Conservation (phyloP, 2,329 filamentous ascomycete species). For the Calonectria ilicicola region DNA sequence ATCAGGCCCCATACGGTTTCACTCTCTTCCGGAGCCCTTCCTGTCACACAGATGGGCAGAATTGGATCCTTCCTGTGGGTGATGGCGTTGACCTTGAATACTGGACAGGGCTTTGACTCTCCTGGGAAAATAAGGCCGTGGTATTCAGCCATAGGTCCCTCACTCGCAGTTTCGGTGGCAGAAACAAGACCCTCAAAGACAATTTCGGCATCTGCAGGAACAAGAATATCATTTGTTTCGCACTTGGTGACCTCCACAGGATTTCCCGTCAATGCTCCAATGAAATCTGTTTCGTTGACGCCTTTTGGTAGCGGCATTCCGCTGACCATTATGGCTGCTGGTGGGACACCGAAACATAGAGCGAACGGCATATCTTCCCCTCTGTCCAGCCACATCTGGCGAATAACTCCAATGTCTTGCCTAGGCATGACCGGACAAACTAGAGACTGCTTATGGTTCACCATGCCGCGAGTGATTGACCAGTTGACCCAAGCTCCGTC, state of each 20-base stretch:
- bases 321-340: conserved; percentile 60
- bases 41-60: conserved; percentile 16
- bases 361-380: conserved; percentile 61
- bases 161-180: conserved; percentile 52
- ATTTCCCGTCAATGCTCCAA: conserved; percentile 57
- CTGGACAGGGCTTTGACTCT: not conserved
- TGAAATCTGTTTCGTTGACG: conserved; percentile 59
- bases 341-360: conserved; percentile 60
- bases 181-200: conserved; percentile 62
- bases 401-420: conserved; percentile 61
- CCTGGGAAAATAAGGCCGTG: conserved; percentile 17
- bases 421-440: conserved; percentile 55
- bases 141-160: conserved; percentile 61
- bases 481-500: conserved; percentile 62
- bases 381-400: conserved; percentile 58
- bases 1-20: conserved; percentile 5
- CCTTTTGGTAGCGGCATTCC: conserved; percentile 61
- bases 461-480: conserved; percentile 60
- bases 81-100: conserved; percentile 19
- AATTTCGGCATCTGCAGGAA: conserved; percentile 63
- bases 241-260: conserved; percentile 63
- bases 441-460: conserved; percentile 56
- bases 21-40: conserved; percentile 25
- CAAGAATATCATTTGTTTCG: conserved; percentile 59
- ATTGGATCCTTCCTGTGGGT: conserved; percentile 25